Evolutionary conservation across 306 rosid genomes (phyloP).

Genomic region (Pyrus bretschneideri): DNA sequence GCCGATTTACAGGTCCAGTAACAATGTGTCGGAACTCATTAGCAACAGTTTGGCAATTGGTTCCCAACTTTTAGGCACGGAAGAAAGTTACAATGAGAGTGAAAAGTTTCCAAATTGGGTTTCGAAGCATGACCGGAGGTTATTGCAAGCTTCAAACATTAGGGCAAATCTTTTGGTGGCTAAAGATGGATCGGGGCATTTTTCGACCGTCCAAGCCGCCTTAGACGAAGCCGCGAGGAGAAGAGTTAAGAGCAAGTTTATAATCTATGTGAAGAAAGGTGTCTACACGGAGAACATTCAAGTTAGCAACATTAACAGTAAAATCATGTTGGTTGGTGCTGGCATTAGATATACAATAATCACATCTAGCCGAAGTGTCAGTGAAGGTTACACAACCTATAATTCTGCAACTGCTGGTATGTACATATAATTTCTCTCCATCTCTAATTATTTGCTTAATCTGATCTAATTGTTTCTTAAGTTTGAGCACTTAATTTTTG

Average conservation of each 20-base stretch:
- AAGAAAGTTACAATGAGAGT: not conserved
- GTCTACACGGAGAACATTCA: conserved; percentile 69
- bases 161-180: conserved; percentile 65
- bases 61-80: conserved; percentile 22
- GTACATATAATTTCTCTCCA: not conserved
- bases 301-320: conserved; percentile 41
- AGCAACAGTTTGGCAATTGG: conserved; percentile 65
- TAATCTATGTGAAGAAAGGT: conserved; percentile 66
- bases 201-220: conserved; percentile 59
- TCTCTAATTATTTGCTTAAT: no score
- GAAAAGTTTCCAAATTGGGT: conserved; percentile 56
- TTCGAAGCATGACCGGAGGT: conserved; percentile 34
- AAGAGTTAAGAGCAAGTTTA: conserved; percentile 35
- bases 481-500: no score
- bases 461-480: not conserved
- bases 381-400: conserved; percentile 64
- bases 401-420: conserved; percentile 87
- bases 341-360: conserved; percentile 50
- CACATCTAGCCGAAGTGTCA: conserved; percentile 51
- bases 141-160: conserved; percentile 28
- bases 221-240: conserved; percentile 56
- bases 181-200: conserved; percentile 78
- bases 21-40: conserved; percentile 58
- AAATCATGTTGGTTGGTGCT: conserved; percentile 73
- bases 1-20: conserved; percentile 17